phyloP scores from a whole-genome alignment of 345 rosid species.

The Sisymbrium irio region DNA sequence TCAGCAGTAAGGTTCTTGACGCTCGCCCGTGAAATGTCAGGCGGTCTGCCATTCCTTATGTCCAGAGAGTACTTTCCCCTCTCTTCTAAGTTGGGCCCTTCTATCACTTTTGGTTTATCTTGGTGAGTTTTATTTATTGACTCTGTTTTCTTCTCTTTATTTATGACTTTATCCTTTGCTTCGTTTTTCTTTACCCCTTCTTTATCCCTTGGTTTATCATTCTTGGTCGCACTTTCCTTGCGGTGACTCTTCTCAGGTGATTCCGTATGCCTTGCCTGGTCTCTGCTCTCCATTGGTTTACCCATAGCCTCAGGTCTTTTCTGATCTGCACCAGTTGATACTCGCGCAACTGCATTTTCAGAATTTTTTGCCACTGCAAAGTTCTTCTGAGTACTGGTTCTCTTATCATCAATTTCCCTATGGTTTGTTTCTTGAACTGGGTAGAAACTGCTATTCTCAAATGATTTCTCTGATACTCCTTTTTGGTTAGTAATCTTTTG shows the following conservation, averaged over 20 bases:
- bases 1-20: slow-evolving; percentile 19
- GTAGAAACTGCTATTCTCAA: slow-evolving; percentile 5
- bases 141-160: slow-evolving; percentile 38
- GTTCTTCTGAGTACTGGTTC: slow-evolving; percentile 37
- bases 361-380: slow-evolving; percentile 25
- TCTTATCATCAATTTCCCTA: slow-evolving; percentile 35
- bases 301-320: slow-evolving; percentile 38
- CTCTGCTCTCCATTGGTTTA: slow-evolving; percentile 39
- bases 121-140: slow-evolving; percentile 35
- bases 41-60: slow-evolving; percentile 1
- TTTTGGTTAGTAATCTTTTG: slow-evolving; percentile 11
- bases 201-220: slow-evolving; percentile 38
- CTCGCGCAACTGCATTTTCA: slow-evolving; percentile 31
- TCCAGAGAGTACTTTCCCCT: slow-evolving; percentile 13
- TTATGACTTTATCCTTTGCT: slow-evolving; percentile 39
- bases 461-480: slow-evolving; percentile 17
- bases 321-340: slow-evolving; percentile 27
- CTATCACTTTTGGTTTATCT: slow-evolving; percentile 36
- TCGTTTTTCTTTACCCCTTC: slow-evolving; percentile 41
- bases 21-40: slow-evolving; percentile 8
- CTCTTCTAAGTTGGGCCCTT: slow-evolving; percentile 19
- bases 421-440: slow-evolving; percentile 29
- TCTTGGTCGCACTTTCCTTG: slow-evolving; percentile 35
- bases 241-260: slow-evolving; percentile 37
- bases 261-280: slow-evolving; percentile 37